Conservation (phyloP, 2,329 filamentous ascomycete species). For the Pseudogymnoascus sp. region DNA sequence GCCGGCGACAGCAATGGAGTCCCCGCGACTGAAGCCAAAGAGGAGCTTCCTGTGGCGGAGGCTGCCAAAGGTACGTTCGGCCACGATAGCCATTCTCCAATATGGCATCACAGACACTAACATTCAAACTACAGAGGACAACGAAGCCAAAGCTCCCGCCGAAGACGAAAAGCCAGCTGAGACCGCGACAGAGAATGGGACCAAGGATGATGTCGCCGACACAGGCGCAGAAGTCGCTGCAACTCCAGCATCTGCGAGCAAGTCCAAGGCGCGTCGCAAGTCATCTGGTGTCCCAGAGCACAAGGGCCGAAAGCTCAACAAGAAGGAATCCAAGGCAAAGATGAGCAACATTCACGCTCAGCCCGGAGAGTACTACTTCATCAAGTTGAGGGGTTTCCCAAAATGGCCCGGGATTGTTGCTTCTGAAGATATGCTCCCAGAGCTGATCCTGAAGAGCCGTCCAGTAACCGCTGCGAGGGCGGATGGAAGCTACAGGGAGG, state of each 20-base stretch:
- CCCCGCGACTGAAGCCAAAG: background rate
- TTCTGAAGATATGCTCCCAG: conserved; percentile 88
- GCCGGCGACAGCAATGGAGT: conserved; percentile 2
- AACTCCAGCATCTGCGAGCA: conserved; percentile 35
- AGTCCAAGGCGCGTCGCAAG: conserved; percentile 60
- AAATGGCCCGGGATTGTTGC: conserved; percentile 92
- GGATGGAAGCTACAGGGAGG: conserved; percentile 81
- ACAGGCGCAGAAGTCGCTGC: conserved; percentile 30
- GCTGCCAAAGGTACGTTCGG: conserved; percentile 4
- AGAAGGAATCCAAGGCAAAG: conserved; percentile 72
- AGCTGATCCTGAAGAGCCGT: conserved; percentile 64
- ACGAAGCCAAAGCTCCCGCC: conserved; percentile 9
- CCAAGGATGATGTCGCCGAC: conserved; percentile 26
- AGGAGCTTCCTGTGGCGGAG: background rate
- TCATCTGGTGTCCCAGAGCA: conserved; percentile 57
- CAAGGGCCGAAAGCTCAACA: conserved; percentile 74
- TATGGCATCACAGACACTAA: background rate
- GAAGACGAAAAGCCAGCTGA: conserved; percentile 24
- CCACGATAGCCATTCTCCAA: background rate
- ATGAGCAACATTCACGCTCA: conserved; percentile 69
- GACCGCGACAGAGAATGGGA: conserved; percentile 29
- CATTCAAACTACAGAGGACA: conserved; percentile 15
- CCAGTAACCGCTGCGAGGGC: conserved; percentile 75
- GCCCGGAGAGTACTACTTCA: conserved; percentile 86
- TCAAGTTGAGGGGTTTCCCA: conserved; percentile 89